A percentile compares a stretch with the other conserved stretches of the same genome.
Conservation (phyloP, 2,329 filamentous ascomycete species). For the Dothiorella sarmentorum region DNA sequence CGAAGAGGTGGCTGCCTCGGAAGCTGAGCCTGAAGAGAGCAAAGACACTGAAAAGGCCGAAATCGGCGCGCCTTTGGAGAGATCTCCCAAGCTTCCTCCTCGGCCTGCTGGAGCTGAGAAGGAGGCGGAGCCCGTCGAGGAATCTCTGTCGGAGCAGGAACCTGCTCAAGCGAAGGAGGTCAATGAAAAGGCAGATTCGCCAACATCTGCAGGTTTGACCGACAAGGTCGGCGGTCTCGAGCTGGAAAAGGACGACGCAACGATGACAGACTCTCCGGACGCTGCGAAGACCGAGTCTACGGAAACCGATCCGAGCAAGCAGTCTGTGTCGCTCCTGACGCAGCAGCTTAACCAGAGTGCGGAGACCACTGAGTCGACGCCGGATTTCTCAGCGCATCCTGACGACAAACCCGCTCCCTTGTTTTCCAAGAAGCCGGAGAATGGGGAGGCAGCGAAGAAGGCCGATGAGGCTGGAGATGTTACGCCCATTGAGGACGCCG, state of each 20-base stretch:
- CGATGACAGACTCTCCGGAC: slow-evolving; percentile 21
- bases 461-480: slow-evolving; percentile 28
- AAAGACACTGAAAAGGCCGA: slow-evolving; percentile 42
- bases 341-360: slow-evolving; percentile 38
- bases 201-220: slow-evolving; percentile 53
- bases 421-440: slow-evolving; percentile 45
- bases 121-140: not conserved
- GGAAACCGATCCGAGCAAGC: slow-evolving; percentile 29
- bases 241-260: slow-evolving; percentile 51
- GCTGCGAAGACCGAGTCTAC: slow-evolving; percentile 21
- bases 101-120: slow-evolving; percentile 37
- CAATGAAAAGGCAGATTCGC: slow-evolving; percentile 39
- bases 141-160: slow-evolving; percentile 29
- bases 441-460: slow-evolving; percentile 25
- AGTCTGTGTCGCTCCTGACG: slow-evolving; percentile 38
- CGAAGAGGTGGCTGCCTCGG: slow-evolving; percentile 73
- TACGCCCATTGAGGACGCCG: slow-evolving; percentile 37
- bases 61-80: slow-evolving; percentile 35
- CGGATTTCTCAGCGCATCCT: slow-evolving; percentile 52
- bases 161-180: slow-evolving; percentile 21
- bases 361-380: slow-evolving; percentile 27
- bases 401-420: slow-evolving; percentile 69
- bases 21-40: slow-evolving; percentile 68
- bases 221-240: slow-evolving; percentile 56
- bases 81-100: slow-evolving; percentile 44